Conservation (phyloP, 2,329 filamentous ascomycete genomes). For the Phoma sp. region DNA sequence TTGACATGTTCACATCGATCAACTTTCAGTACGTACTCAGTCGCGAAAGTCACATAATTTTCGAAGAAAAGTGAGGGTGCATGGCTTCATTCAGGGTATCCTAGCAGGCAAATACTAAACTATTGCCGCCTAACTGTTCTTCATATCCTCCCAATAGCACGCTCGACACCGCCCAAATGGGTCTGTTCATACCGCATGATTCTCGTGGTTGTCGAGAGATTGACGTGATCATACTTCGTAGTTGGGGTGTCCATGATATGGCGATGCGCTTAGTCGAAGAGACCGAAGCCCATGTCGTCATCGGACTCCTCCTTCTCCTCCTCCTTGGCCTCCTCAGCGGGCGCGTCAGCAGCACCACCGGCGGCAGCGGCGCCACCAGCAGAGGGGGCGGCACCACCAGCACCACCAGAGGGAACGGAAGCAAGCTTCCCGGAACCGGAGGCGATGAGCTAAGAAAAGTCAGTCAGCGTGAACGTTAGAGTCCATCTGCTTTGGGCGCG, state of each 20-base stretch:
- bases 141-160: slow-evolving; percentile 37
- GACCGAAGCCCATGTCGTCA: slow-evolving; percentile 77
- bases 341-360: slow-evolving; percentile 58
- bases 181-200: slow-evolving; percentile 41
- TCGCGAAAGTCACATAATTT: background rate
- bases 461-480: slow-evolving; percentile 41
- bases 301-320: slow-evolving; percentile 80
- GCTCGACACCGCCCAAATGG: slow-evolving; percentile 47
- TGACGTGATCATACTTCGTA: slow-evolving; percentile 40
- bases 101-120: slow-evolving; percentile 29
- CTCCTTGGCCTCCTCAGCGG: slow-evolving; percentile 68
- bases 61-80: slow-evolving; percentile 23
- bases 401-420: slow-evolving; percentile 93
- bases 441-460: slow-evolving; percentile 75
- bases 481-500: slow-evolving; percentile 43
- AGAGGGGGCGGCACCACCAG: slow-evolving; percentile 68
- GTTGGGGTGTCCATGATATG: slow-evolving; percentile 21
- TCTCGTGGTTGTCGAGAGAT: slow-evolving; percentile 38
- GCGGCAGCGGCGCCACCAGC: slow-evolving; percentile 71
- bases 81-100: slow-evolving; percentile 48
- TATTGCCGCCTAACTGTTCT: slow-evolving; percentile 28
- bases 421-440: slow-evolving; percentile 93
- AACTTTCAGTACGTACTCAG: background rate
- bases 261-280: slow-evolving; percentile 65
- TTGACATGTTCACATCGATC: too few species aligned